Evolutionary conservation across 2,329 filamentous ascomycete genomes (phyloP).

Genomic region (Niveomyces coronatus): DNA sequence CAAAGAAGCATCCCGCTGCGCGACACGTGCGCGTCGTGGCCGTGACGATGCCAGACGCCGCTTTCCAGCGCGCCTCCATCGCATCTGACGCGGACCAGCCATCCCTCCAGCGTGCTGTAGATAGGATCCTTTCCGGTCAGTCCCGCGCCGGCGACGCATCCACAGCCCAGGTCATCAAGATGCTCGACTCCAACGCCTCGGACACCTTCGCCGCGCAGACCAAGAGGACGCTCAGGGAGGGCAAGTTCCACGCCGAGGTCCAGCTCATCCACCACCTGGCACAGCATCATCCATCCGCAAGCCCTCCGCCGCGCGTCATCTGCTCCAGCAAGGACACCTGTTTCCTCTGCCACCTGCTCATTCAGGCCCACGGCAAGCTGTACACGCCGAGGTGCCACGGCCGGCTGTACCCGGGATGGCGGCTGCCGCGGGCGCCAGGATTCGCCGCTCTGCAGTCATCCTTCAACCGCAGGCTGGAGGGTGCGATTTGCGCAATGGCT

Average conservation of each 20-base stretch:
- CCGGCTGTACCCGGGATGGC: conserved; percentile 3
- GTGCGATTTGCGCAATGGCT: not conserved
- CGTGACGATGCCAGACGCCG: not conserved
- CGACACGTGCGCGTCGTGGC: not conserved
- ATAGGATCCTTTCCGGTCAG: not conserved
- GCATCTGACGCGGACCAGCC: not conserved
- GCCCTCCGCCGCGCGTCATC: not conserved
- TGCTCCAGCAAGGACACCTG: conserved; percentile 6
- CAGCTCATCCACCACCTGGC: not conserved
- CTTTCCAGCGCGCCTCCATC: not conserved
- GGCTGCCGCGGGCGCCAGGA: conserved; percentile 1
- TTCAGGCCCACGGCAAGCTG: conserved; percentile 1
- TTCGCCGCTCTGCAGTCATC: not conserved
- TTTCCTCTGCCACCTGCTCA: conserved; percentile 1
- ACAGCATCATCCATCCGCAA: not conserved
- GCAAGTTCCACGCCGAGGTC: conserved; percentile 6
- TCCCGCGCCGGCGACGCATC: not conserved
- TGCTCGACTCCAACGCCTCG: not conserved
- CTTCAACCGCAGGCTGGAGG: not conserved
- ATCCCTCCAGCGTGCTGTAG: not conserved
- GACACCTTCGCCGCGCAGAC: not conserved
- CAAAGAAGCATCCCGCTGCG: not conserved
- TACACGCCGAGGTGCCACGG: conserved; percentile 4
- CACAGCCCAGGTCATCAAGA: not conserved
- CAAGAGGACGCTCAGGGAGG: not conserved